A percentile compares a stretch with the other conserved stretches of the same genome.
phyloP scores from a whole-genome alignment of 352 stramenopile species.

The Aphanomyces euteiches region DNA sequence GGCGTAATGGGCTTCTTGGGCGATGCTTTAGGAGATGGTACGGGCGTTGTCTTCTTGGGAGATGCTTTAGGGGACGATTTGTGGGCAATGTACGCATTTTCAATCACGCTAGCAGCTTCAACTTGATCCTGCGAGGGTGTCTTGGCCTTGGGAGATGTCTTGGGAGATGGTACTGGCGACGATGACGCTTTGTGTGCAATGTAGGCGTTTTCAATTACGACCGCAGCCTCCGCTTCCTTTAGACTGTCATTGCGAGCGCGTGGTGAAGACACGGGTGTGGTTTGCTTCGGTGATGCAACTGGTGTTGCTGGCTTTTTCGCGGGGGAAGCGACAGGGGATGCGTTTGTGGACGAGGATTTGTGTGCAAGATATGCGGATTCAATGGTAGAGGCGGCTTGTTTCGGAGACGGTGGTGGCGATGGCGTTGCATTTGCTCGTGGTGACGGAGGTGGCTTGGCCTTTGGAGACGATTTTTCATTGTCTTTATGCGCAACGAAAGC shows the following conservation, averaged over 20 bases:
- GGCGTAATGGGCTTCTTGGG: neutral
- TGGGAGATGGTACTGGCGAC: neutral
- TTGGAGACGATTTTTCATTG: constrained; percentile 1
- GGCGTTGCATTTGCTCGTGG: neutral
- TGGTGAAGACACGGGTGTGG: neutral
- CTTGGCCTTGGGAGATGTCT: constrained; percentile 5
- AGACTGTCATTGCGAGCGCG: too few relatives aligned
- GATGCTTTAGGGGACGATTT: constrained; percentile 10
- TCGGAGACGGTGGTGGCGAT: constrained; percentile 5
- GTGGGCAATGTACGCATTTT: constrained; percentile 16
- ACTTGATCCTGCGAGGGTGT: neutral
- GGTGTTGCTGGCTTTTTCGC: neutral
- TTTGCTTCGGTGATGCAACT: neutral
- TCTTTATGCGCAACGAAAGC: neutral
- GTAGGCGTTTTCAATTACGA: too few relatives aligned
- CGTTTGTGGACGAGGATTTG: neutral
- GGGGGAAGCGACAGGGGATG: neutral
- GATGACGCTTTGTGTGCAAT: neutral
- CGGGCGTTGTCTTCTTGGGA: neutral
- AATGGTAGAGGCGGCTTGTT: constrained; percentile 12
- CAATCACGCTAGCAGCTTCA: constrained; percentile 11
- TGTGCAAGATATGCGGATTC: constrained; percentile 9
- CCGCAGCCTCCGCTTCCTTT: too few relatives aligned
- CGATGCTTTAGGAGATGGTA: neutral
- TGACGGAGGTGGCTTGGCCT: neutral